phyloP scores from a whole-genome alignment of 2,329 filamentous ascomycete genomes.

The Fusarium coicis region DNA sequence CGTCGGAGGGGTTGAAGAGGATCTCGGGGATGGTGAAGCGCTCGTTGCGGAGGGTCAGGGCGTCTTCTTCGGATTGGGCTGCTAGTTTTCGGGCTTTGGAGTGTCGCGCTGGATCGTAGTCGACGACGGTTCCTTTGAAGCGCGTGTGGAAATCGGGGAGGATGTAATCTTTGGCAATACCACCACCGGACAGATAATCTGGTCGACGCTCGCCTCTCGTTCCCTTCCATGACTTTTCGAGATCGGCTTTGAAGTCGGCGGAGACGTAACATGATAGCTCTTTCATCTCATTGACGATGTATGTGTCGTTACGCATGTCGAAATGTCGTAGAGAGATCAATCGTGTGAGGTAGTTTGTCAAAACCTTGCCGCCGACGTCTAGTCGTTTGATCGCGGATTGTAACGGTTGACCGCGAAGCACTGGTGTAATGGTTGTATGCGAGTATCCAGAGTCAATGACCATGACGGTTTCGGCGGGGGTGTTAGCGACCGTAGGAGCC shows the following conservation, averaged over 20 bases:
- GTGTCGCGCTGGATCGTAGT: slow-evolving; percentile 77
- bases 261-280: slow-evolving; percentile 88
- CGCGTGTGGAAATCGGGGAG: slow-evolving; percentile 79
- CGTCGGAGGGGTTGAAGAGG: slow-evolving; percentile 85
- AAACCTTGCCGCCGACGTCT: slow-evolving; percentile 89
- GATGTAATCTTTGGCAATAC: slow-evolving; percentile 89
- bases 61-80: slow-evolving; percentile 71
- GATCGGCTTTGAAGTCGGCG: slow-evolving; percentile 77
- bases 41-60: slow-evolving; percentile 89
- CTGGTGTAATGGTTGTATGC: slow-evolving; percentile 88
- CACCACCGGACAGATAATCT: slow-evolving; percentile 60
- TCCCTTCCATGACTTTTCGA: slow-evolving; percentile 88
- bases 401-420: slow-evolving; percentile 82
- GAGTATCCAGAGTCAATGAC: slow-evolving; percentile 94
- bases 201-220: slow-evolving; percentile 68
- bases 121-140: slow-evolving; percentile 74
- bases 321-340: slow-evolving; percentile 91
- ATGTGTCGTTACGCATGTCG: slow-evolving; percentile 93
- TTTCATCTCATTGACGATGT: slow-evolving; percentile 96
- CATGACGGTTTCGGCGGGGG: slow-evolving; percentile 82
- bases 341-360: slow-evolving; percentile 93
- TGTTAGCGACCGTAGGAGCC: slow-evolving; percentile 51
- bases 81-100: slow-evolving; percentile 61
- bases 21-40: slow-evolving; percentile 91
- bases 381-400: slow-evolving; percentile 85